Evolutionary conservation across 495 filamentous ascomycete species (phyloP).

Genomic region (Aspergillus egyptiacus): DNA sequence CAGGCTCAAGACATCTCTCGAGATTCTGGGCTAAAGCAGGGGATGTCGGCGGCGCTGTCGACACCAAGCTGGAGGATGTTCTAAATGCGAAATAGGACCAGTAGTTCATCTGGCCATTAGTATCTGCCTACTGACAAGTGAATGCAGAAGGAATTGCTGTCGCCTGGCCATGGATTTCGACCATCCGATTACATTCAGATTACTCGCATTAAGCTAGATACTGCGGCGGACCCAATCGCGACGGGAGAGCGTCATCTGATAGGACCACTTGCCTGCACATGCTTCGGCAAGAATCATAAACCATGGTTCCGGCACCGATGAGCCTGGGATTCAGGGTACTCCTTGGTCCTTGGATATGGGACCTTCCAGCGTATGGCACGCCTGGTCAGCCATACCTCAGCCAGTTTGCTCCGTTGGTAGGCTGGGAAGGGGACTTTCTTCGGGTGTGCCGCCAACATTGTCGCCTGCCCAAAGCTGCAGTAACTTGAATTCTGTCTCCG

Average conservation of each 20-base stretch:
- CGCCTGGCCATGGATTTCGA: neutral
- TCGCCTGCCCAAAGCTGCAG: constrained; percentile 32
- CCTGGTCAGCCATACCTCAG: neutral
- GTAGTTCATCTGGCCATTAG: neutral
- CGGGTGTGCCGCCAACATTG: constrained; percentile 6
- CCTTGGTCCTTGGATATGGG: too few species aligned
- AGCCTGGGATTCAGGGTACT: too few species aligned
- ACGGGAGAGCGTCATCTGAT: neutral
- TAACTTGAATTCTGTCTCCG: constrained; percentile 38
- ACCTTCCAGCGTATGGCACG: neutral
- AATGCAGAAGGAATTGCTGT: neutral
- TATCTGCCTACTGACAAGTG: neutral
- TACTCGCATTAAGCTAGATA: neutral
- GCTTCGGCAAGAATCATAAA: too few species aligned
- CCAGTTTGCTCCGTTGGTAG: constrained; percentile 2
- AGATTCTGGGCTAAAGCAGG: constrained; percentile 88
- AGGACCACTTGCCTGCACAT: neutral
- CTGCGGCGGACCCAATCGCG: neutral
- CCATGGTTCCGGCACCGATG: too few species aligned
- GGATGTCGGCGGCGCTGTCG: constrained; percentile 54
- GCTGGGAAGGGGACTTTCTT: constrained; percentile 5
- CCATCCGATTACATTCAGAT: neutral
- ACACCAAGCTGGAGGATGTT: constrained; percentile 49
- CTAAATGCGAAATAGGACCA: constrained; percentile 39
- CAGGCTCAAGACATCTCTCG: constrained; percentile 82